Evolutionary conservation across 208 protist genomes (phyloP), one percentile per base, ranked within the genome.

Genomic region (Trypanosoma vivax): DNA sequence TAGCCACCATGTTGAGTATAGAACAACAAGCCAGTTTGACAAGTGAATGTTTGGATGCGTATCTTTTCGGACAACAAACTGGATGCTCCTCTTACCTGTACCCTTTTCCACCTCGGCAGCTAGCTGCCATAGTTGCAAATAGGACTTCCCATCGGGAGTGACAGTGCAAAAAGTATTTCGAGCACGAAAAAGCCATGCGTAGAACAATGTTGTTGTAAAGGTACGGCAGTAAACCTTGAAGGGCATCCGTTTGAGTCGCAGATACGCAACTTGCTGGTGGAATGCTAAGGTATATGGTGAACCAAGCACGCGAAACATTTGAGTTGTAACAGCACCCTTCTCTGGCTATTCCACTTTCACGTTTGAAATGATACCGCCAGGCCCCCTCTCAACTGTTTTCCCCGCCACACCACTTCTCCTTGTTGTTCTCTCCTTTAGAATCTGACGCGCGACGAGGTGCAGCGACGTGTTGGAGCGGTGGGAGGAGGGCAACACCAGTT

Each of bases 1-100:
- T 1, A 94, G 65, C 83, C 88, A 94, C 88, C 88, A 94, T 29
- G 65, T 83, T 13, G 75, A 29, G 61, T 91, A 94, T 21, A 92
- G 50, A 13, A 90, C 69, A 6, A 77, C 51, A 35, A 68, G 60
- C 82, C 83, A 91, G 37, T 49, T 69, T 28, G 69, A 73, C 16
- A 90, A 56, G 50, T 92, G 80, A 11, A 90, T 58, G 23, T 75
- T 66, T 5, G 88, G 88, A 57, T 94, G 83, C 2, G 75, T 88
- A 16, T 49, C 43, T 33, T 78, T 79, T 40, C 65, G 47, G 2
- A 88, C n/a, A 9, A 81, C 54, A 25, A 89, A 64, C 24, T 48
- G 45, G n/a, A 43, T 13, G 13, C 13, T 42, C 45, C 34, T 38
- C 14, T 5, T 13, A 6, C 2, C n/a, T 46, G 47, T 60, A 59